phyloP scores from a whole-genome alignment of 768 basidiomycete species.

The Leucogyrophana mollusca region DNA sequence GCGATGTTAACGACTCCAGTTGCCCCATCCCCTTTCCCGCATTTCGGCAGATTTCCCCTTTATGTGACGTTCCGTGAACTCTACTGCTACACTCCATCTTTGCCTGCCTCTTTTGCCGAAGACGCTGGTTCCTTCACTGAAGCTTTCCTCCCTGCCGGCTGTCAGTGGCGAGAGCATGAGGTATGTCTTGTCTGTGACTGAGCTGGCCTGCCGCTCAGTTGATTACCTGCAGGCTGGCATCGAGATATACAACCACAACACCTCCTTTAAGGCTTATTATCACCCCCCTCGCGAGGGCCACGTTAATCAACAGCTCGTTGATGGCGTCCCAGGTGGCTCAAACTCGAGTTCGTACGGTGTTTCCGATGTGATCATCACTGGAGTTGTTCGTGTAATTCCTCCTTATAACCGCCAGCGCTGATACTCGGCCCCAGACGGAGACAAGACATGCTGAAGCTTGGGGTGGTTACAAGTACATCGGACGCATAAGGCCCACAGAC shows the following conservation, averaged over 20 bases:
- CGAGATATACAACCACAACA: slow-evolving; percentile 28
- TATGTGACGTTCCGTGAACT: slow-evolving; percentile 51
- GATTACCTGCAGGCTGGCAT: slow-evolving; percentile 22
- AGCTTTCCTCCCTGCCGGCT: slow-evolving; percentile 46
- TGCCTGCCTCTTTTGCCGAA: slow-evolving; percentile 34
- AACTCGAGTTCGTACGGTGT: slow-evolving; percentile 14
- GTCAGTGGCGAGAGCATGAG: slow-evolving; percentile 32
- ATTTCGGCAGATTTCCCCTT: slow-evolving; percentile 42
- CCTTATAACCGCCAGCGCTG: slow-evolving; percentile 2
- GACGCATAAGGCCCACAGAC: slow-evolving; percentile 57
- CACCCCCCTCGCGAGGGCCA: slow-evolving; percentile 29
- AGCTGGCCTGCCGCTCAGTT: background rate
- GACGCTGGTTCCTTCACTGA: slow-evolving; percentile 37
- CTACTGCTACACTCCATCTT: slow-evolving; percentile 35
- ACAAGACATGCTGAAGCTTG: slow-evolving; percentile 47
- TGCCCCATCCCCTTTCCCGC: slow-evolving; percentile 33
- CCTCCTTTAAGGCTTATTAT: slow-evolving; percentile 39
- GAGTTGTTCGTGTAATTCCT: slow-evolving; percentile 39
- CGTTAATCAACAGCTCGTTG: slow-evolving; percentile 9
- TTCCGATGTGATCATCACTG: slow-evolving; percentile 52
- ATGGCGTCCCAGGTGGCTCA: background rate
- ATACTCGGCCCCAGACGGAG: slow-evolving; percentile 38
- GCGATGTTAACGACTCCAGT: slow-evolving; percentile 33
- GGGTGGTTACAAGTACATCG: slow-evolving; percentile 55
- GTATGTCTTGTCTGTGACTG: slow-evolving; percentile 4